Base-by-base conservation (phyloP, 1,284 basidiomycete species). In the Sporisorium graminicola region DNA sequence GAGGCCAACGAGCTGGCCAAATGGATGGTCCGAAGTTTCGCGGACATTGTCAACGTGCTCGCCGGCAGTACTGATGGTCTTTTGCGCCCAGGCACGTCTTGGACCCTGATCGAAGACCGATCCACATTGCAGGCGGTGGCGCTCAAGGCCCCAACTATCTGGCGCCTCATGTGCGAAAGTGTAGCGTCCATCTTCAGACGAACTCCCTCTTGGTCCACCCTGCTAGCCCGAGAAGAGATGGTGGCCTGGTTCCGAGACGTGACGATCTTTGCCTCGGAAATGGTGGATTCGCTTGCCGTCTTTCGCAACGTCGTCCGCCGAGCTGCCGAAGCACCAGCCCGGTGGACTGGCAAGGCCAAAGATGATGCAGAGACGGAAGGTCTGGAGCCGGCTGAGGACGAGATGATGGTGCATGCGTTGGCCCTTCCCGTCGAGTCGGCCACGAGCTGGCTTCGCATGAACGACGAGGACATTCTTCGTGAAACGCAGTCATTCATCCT, bases 191-290 rank as follows among this genome's bases (percentile, higher is more conserved):
- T 84, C 65, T 85, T 85, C 68, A 58, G 59, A n/a, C 66, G 70
- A 20, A 82, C 82, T 12, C 83, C 84, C 0, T 40, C 59, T 1
- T 85, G 84, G 84, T 78, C 82, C 18, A 73, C 63, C 1, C 58
- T 77, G 60, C 62, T 81, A 2, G 66, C 73, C 8, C 54, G 76
- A 9, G 70, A 77, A 22, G 80, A 80, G 58, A 76, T 85, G 66
- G 74, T 83, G 12, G 77, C 82, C 6, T 85, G 83, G 81, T 81
- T 85, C 49, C 76, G 83, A 18, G 81, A 82, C 49, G 83, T 85
- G 18, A 81, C 77, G 47, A 70, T 79, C 54, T 81, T 85, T 52
- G 82, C 82, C 2, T 73, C 74, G 20, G 82, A 84, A 47, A 74
- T 83, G 79, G 78, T 82, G 35, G 81, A 85, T 43, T 71, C 79